These are phyloP conservation scores for Paraleonurus japonicus DNA, from an alignment of 257 asterid genomes.

Conservation along the genomic window DNA sequence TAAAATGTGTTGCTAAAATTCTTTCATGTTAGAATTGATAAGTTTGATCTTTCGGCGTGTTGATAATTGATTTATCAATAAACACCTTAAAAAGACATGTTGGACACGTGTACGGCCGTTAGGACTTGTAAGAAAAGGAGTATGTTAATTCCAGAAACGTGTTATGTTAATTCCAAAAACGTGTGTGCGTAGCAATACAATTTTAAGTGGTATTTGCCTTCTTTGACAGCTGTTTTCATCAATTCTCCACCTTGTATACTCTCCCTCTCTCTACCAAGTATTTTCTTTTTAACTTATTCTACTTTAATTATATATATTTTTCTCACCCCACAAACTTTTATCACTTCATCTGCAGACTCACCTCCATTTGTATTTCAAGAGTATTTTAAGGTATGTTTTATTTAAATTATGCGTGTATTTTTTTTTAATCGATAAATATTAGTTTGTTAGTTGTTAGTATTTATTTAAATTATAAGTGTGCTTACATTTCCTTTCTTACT, in stretches of 20 bases:
- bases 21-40: too few relatives aligned
- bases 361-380: neutral
- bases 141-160: too few relatives aligned
- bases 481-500: neutral
- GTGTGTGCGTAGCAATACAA: neutral
- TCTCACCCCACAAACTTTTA: neutral
- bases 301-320: neutral
- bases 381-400: neutral
- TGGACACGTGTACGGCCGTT: too few relatives aligned
- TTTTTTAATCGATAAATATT: too few relatives aligned
- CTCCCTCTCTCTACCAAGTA: neutral
- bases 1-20: too few relatives aligned
- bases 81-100: too few relatives aligned
- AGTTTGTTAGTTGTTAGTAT: too few relatives aligned
- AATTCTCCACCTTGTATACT: slow-evolving; percentile 10
- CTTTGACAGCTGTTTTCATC: neutral
- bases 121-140: too few relatives aligned
- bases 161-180: too few relatives aligned
- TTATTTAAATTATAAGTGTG: neutral
- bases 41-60: too few relatives aligned
- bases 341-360: neutral
- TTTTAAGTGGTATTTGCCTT: neutral
- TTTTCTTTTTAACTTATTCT: neutral
- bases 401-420: too few relatives aligned
- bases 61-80: too few relatives aligned